Conservation (phyloP, 352 stramenopile species). For the Globisporangium barbulae region DNA sequence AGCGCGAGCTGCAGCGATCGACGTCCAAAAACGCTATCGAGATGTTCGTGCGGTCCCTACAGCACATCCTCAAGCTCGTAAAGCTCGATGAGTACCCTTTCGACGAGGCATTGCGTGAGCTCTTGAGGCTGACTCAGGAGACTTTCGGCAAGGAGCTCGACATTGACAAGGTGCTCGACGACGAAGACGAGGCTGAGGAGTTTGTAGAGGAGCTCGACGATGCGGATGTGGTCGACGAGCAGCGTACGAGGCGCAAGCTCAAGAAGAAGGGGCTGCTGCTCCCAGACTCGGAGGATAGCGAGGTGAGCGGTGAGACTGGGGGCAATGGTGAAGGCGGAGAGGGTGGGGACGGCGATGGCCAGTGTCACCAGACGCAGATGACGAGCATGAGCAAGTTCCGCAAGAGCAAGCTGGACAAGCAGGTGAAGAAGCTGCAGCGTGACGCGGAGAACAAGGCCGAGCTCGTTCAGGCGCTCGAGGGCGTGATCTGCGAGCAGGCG, state of each 20-base stretch:
- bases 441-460: constrained; percentile 45
- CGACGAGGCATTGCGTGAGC: constrained; percentile 69
- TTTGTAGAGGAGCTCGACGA: constrained; percentile 63
- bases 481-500: constrained; percentile 51
- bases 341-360: constrained; percentile 9
- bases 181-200: constrained; percentile 58
- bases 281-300: neutral
- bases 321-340: constrained; percentile 5
- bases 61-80: constrained; percentile 67
- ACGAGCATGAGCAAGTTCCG: constrained; percentile 63
- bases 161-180: constrained; percentile 43
- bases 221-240: constrained; percentile 41
- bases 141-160: constrained; percentile 56
- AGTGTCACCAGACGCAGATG: constrained; percentile 24
- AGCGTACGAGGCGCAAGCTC: constrained; percentile 17
- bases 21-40: constrained; percentile 51
- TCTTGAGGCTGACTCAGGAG: constrained; percentile 58
- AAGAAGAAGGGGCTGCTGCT: constrained; percentile 19
- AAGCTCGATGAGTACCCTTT: constrained; percentile 76
- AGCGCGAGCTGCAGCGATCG: constrained; percentile 48
- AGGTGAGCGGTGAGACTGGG: neutral
- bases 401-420: constrained; percentile 62
- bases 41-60: constrained; percentile 51
- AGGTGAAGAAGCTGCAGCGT: constrained; percentile 56
- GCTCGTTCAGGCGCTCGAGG: constrained; percentile 45